Conservation (phyloP, 805 yeast genomes). For the Barnettozyma siamensis region DNA sequence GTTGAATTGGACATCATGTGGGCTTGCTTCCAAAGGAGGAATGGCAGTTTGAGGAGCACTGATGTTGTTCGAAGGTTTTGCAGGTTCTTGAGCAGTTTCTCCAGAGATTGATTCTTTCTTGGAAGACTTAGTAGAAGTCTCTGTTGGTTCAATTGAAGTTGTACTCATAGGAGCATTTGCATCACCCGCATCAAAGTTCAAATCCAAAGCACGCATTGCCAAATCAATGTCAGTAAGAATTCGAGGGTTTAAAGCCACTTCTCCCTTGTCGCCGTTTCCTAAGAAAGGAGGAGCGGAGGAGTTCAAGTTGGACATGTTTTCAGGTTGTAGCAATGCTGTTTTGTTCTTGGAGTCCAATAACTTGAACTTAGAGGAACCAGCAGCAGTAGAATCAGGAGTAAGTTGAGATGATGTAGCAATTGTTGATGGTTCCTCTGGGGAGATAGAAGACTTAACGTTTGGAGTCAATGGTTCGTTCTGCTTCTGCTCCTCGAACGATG, state of each 20-base stretch:
- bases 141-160: conserved; percentile 7
- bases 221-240: conserved; percentile 20
- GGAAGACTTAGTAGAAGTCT: no score
- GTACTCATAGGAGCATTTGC: conserved; percentile 6
- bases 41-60: no score
- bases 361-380: conserved; percentile 16
- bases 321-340: conserved; percentile 22
- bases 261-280: conserved; percentile 9
- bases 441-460: neutral
- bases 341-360: conserved; percentile 15
- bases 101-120: conserved; percentile 28
- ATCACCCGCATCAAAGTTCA: conserved; percentile 17
- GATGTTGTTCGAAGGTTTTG: neutral
- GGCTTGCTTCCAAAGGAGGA: no score
- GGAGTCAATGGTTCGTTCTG: conserved; percentile 14
- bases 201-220: conserved; percentile 23
- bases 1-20: neutral
- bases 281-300: conserved; percentile 25
- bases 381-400: conserved; percentile 1
- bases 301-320: conserved; percentile 13
- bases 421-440: conserved; percentile 13
- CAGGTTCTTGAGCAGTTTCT: conserved; percentile 8
- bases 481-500: conserved; percentile 12
- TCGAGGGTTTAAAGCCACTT: conserved; percentile 4
- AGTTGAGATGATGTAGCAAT: conserved; percentile 14